These are phyloP conservation scores for barrel medic (Medicago truncatula) DNA, from an alignment of 306 rosid genomes.

Conservation along the genomic window DNA sequence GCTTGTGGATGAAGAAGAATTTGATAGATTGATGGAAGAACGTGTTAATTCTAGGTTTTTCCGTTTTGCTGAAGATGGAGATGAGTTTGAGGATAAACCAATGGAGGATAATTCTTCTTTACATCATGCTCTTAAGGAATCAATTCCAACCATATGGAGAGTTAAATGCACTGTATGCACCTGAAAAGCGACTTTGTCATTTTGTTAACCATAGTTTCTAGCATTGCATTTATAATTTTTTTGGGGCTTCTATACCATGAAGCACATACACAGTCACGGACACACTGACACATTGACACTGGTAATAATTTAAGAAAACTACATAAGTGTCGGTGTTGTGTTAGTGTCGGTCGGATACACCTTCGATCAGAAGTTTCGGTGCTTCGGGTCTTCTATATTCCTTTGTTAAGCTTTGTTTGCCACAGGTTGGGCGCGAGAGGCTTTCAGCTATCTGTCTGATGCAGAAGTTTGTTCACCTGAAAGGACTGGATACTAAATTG, in stretches of 20 bases:
- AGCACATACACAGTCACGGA: too few relatives aligned
- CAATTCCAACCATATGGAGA: slow-evolving; percentile 76
- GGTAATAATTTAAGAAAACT: too few relatives aligned
- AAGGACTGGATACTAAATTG: slow-evolving; percentile 70
- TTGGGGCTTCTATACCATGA: neutral
- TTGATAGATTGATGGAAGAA: slow-evolving; percentile 78
- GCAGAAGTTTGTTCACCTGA: slow-evolving; percentile 93
- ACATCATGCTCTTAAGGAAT: slow-evolving; percentile 49
- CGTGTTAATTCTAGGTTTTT: slow-evolving; percentile 55
- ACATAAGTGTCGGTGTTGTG: too few relatives aligned
- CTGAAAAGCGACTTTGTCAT: slow-evolving; percentile 22
- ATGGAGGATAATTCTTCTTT: slow-evolving; percentile 50
- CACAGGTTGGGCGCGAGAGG: slow-evolving; percentile 96
- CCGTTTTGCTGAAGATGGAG: slow-evolving; percentile 52
- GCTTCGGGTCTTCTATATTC: neutral
- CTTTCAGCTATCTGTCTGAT: slow-evolving; percentile 79
- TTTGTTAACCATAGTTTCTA: neutral
- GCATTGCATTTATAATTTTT: neutral
- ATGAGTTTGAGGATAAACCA: slow-evolving; percentile 69
- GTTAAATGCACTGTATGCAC: slow-evolving; percentile 88
- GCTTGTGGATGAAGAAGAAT: slow-evolving; percentile 76
- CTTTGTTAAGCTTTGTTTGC: slow-evolving; percentile 28
- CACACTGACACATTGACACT: too few relatives aligned
- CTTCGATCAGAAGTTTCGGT: too few relatives aligned
- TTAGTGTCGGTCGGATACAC: too few relatives aligned